Percentiles rank a stretch among this genome's conserved stretches.
These are phyloP conservation scores for Cladochytrium replicatum DNA, from an alignment of 192 early-diverging fungal species.

Conservation along the genomic window DNA sequence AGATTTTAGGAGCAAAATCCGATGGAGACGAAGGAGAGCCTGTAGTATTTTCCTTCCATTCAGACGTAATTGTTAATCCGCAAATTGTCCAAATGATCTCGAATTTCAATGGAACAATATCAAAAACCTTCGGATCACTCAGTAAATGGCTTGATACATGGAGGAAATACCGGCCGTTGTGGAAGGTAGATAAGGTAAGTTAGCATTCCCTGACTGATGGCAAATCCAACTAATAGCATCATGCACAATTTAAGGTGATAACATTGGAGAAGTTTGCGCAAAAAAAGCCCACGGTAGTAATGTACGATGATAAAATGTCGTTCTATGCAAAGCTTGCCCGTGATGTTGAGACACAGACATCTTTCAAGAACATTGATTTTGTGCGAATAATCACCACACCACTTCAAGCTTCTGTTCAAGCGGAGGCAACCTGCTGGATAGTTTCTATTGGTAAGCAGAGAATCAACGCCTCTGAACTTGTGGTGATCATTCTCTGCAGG, in stretches of 20 bases:
- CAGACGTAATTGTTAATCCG: slow-evolving; percentile 39
- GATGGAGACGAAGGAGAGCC: slow-evolving; percentile 50
- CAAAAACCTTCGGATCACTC: slow-evolving; percentile 38
- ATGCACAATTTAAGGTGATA: slow-evolving; percentile 25
- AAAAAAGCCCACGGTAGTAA: slow-evolving; percentile 46
- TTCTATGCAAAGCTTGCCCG: slow-evolving; percentile 50
- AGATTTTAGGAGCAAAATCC: no score
- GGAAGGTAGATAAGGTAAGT: slow-evolving; percentile 54
- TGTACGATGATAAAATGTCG: slow-evolving; percentile 47
- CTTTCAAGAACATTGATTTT: slow-evolving; percentile 45
- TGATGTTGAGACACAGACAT: slow-evolving; percentile 42
- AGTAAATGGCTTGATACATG: slow-evolving; percentile 44
- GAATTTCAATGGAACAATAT: slow-evolving; percentile 35
- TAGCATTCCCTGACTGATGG: background rate
- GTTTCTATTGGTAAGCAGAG: slow-evolving; percentile 33
- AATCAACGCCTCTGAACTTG: background rate
- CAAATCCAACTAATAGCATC: slow-evolving; percentile 1
- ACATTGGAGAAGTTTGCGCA: slow-evolving; percentile 58
- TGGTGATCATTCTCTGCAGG: slow-evolving; percentile 19
- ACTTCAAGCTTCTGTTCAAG: slow-evolving; percentile 40
- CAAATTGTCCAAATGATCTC: slow-evolving; percentile 33
- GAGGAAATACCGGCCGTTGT: slow-evolving; percentile 50
- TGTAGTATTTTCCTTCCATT: slow-evolving; percentile 45
- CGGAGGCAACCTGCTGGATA: slow-evolving; percentile 47
- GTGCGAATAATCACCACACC: slow-evolving; percentile 40